Evolutionary conservation across 352 stramenopile species (phyloP).

Genomic region (Phytophthora syringae): DNA sequence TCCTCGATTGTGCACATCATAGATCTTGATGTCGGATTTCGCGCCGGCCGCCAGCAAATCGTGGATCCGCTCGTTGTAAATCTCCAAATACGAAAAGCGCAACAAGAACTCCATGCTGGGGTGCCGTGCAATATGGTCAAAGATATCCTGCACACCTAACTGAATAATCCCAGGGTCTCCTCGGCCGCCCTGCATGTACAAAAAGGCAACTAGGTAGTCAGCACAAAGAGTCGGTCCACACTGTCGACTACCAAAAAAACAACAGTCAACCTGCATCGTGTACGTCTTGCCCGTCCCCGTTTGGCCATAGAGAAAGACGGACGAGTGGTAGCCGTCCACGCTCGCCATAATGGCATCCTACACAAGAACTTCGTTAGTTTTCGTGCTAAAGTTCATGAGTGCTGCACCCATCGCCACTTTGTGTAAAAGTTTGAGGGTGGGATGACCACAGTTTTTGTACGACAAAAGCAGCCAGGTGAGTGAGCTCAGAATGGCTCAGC

Average conservation of each 20-base stretch:
- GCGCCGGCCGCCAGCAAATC: conserved; percentile 90
- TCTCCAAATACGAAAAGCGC: conserved; percentile 96
- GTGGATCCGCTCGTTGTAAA: conserved; percentile 98
- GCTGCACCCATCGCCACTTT: conserved; percentile 14
- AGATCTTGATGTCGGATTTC: conserved; percentile 79
- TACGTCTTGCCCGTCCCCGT: conserved; percentile 89
- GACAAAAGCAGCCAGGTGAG: conserved; percentile 25
- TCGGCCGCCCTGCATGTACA: conserved; percentile 34
- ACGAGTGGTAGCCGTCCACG: conserved; percentile 85
- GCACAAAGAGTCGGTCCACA: conserved; percentile 27
- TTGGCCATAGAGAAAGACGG: conserved; percentile 94
- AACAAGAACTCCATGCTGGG: conserved; percentile 70
- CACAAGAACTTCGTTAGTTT: conserved; percentile 7
- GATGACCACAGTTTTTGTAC: conserved; percentile 35
- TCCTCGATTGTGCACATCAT: conserved; percentile 64
- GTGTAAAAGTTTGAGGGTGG: conserved; percentile 18
- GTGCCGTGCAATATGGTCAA: conserved; percentile 75
- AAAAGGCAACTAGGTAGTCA: conserved; percentile 28
- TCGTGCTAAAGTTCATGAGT: background rate
- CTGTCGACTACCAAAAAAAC: conserved; percentile 12
- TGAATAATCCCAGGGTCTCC: conserved; percentile 84
- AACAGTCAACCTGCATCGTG: conserved; percentile 79
- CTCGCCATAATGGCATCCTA: conserved; percentile 73
- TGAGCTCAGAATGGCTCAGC: background rate
- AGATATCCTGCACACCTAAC: conserved; percentile 89